Base-by-base conservation (phyloP, 2,329 filamentous ascomycete species). In the Arthroderma uncinatum region DNA sequence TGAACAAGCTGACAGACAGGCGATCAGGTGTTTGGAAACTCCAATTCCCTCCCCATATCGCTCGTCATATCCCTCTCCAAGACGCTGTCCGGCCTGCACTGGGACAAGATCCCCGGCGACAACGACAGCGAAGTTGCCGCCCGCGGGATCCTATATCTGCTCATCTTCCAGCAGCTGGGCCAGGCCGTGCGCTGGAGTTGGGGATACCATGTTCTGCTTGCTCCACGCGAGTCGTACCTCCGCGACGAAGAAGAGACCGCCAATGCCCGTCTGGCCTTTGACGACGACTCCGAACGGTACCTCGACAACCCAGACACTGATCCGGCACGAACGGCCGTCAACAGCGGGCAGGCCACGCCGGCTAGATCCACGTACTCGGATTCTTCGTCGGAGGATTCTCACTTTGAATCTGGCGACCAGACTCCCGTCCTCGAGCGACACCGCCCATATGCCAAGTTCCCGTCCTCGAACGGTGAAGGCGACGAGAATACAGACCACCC, bases 131-230 rank as follows among this genome's bases (percentile, higher is more conserved):
- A 97, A 71, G 93, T 98, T 19, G 91, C 83, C 23, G 92, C 93
- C 2, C 84, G 93, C 60, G 93, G 93, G 59, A 97, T 98, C 60
- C 76, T 98, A 0, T 98, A 98, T 68, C 80, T 98, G 9, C 79
- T 98, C 60, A 94, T 98, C 63, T 98, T 98, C 74, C 93, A 98
- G 74, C 93, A 98, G 70, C 82, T 98, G 2, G 93, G 93, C 21
- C 93, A 98, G 72, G 77, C 97, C 25, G 85, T 98, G 19, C 83
- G 93, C 59, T 98, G 93, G 93, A 96, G 89, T 61, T 98, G 93
- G 93, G 93, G 93, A 9, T 97, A 95, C 71, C 90, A 95, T 65
- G 85, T 97, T 37, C 78, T 98, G 16, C 78, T 98, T n/a, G 91
- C 91, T 16, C 89, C 92, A 16, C 86, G 89, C 63, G 83, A 85